Conservation (phyloP, 2,329 filamentous ascomycete species). For the Nakataea oryzae region DNA sequence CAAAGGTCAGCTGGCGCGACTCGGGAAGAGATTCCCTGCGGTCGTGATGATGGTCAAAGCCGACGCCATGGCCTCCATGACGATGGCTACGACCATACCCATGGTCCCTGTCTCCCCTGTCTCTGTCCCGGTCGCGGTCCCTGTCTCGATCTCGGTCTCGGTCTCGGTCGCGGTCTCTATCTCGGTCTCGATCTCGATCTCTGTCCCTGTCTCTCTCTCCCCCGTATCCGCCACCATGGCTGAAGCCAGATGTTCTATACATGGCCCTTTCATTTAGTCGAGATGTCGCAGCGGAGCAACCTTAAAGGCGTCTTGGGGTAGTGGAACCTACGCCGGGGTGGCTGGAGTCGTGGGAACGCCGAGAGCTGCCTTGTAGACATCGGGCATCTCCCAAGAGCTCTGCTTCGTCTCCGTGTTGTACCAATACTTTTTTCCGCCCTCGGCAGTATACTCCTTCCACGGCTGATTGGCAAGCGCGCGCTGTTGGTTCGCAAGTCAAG, state of each 20-base stretch:
- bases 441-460: slow-evolving; percentile 86
- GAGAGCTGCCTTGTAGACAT: slow-evolving; percentile 65
- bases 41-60: slow-evolving; percentile 11
- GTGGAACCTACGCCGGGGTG: slow-evolving; percentile 27
- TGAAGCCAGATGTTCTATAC: neutral
- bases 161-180: neutral
- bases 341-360: slow-evolving; percentile 41
- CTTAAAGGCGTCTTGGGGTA: neutral
- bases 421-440: slow-evolving; percentile 88
- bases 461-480: slow-evolving; percentile 71
- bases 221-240: neutral
- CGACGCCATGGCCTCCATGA: neutral
- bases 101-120: slow-evolving; percentile 9
- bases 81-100: slow-evolving; percentile 3
- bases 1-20: slow-evolving; percentile 46
- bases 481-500: slow-evolving; percentile 28
- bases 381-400: slow-evolving; percentile 92
- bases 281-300: neutral
- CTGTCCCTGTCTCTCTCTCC: neutral
- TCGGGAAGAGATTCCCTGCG: slow-evolving; percentile 32
- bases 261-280: neutral
- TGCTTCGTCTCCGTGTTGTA: slow-evolving; percentile 86
- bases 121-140: slow-evolving; percentile 24
- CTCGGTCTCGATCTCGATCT: slow-evolving; percentile 5
- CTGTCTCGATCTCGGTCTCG: slow-evolving; percentile 10